Conservation (phyloP, 495 filamentous ascomycete genomes). For the Pyrenopolyporus hunteri region DNA sequence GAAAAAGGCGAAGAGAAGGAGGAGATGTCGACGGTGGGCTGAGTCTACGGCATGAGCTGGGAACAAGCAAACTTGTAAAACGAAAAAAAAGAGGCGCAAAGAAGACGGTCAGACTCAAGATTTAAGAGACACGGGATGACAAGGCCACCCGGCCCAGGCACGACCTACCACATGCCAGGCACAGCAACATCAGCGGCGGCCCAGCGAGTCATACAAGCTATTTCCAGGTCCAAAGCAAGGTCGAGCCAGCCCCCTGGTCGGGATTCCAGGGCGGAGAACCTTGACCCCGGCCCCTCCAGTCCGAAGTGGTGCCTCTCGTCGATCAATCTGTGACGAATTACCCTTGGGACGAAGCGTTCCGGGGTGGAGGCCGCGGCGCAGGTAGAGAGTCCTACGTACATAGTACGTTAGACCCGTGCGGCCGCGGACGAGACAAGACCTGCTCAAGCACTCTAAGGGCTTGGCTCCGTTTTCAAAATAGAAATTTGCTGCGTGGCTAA, state of each 20-base stretch:
- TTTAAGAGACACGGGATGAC: constrained; percentile 21
- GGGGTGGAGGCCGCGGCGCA: constrained; percentile 8
- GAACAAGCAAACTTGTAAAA: constrained; percentile 4
- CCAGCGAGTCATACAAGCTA: no score
- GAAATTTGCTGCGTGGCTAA: neutral
- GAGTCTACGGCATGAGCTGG: neutral
- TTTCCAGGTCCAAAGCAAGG: constrained; percentile 8
- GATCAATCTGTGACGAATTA: constrained; percentile 31
- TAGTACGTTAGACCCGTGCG: no score
- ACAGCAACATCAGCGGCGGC: no score
- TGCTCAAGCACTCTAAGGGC: neutral
- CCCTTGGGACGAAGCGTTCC: neutral
- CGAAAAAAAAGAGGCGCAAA: neutral
- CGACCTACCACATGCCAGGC: neutral
- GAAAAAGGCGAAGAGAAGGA: constrained; percentile 11
- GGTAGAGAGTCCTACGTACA: no score
- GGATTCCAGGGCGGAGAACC: constrained; percentile 15
- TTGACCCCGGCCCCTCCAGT: constrained; percentile 13
- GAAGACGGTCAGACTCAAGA: neutral
- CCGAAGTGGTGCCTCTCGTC: constrained; percentile 8
- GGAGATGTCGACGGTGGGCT: constrained; percentile 4
- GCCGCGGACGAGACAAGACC: constrained; percentile 11
- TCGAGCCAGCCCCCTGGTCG: constrained; percentile 6
- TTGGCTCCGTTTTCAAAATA: constrained; percentile 30
- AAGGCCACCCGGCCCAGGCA: neutral